Percentiles rank a stretch among this genome's conserved stretches.
phyloP scores from a whole-genome alignment of 1,284 basidiomycete species.

The Athelia sp. region DNA sequence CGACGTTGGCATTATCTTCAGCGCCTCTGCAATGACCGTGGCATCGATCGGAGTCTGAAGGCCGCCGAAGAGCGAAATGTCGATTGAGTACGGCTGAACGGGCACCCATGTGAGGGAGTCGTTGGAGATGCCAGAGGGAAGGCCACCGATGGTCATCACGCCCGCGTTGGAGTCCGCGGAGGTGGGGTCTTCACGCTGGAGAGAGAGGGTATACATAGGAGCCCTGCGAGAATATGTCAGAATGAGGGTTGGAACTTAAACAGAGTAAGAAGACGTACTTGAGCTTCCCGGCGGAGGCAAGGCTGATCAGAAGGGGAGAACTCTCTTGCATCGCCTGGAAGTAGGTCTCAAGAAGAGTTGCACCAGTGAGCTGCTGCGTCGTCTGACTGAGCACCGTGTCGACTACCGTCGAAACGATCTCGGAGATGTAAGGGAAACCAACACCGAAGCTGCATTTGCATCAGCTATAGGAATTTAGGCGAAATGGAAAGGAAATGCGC shows the following conservation, averaged over 20 bases:
- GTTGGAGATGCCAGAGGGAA: background rate
- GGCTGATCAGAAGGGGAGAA: background rate
- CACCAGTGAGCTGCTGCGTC: background rate
- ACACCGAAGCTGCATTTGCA: background rate
- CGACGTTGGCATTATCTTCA: background rate
- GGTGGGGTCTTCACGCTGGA: background rate
- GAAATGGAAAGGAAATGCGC: background rate
- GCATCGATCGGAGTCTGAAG: background rate
- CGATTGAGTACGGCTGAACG: background rate
- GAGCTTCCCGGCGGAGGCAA: background rate
- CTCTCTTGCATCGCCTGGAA: background rate
- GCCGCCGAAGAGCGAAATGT: background rate
- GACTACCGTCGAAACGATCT: background rate
- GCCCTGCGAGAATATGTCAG: background rate
- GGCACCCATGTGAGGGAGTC: background rate
- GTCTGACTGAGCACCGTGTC: background rate
- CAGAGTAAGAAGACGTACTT: background rate
- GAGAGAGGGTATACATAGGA: background rate
- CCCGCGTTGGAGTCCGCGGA: background rate
- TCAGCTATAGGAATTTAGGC: background rate
- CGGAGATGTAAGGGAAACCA: background rate
- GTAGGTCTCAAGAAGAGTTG: background rate
- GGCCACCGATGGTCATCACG: background rate
- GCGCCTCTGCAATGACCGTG: background rate
- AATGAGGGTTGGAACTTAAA: too few relatives aligned